Evolutionary conservation across 2,329 filamentous ascomycete genomes (phyloP).

Genomic region (Cytospora piceae): DNA sequence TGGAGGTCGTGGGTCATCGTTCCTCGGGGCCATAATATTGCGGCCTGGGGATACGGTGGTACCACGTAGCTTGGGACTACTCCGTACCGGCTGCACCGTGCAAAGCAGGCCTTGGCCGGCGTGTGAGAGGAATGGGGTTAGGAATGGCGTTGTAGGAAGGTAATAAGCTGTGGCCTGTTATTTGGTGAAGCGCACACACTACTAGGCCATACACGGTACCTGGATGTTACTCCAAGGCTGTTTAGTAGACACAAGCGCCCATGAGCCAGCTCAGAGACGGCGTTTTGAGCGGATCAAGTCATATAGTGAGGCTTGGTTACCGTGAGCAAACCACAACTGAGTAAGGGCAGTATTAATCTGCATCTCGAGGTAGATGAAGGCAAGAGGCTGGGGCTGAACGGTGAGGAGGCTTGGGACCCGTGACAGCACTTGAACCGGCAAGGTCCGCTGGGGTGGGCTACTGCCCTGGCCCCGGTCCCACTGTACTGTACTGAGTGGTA

Average conservation of each 20-base stretch:
- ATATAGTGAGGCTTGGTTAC: too few relatives aligned
- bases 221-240: not conserved
- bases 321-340: not conserved
- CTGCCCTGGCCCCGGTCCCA: not conserved
- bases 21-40: conserved; percentile 42
- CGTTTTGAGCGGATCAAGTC: not conserved
- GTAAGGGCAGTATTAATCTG: too few relatives aligned
- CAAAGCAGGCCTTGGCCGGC: conserved; percentile 5
- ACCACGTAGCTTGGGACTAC: not conserved
- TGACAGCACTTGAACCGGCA: not conserved
- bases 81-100: conserved; percentile 10
- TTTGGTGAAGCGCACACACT: not conserved
- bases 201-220: not conserved
- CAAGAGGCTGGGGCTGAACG: not conserved
- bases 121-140: not conserved
- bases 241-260: not conserved
- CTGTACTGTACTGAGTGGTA: not conserved
- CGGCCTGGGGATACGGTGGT: conserved; percentile 26
- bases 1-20: conserved; percentile 45
- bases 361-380: too few relatives aligned
- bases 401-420: not conserved
- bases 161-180: not conserved
- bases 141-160: not conserved
- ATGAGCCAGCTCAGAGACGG: not conserved
- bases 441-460: not conserved